Evolutionary conservation across 306 rosid species (phyloP), one percentile per base, ranked within the genome.

Genomic region (Cicer chorassanicum): DNA sequence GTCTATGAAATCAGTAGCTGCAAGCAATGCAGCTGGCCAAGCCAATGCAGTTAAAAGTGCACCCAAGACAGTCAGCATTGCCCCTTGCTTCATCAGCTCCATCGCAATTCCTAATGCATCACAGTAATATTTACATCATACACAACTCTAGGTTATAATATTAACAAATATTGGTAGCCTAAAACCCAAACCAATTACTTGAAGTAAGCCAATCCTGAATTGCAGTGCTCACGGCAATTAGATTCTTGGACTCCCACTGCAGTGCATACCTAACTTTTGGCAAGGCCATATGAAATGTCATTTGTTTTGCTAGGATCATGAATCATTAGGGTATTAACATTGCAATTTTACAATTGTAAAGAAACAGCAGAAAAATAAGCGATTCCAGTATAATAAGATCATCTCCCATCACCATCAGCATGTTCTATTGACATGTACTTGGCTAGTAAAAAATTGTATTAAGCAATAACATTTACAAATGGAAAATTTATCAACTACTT

Each of bases 191-290:
- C 44, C 39, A 76, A 79, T 76, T 85, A 85, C 92, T 74, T 79
- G 92, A 88, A 67, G 88, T 87, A 72, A 87, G 87, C 91, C 89
- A 85, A 68, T 89, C 89, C 79, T 80, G 89, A 73, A 87, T 81
- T 70, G 91, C 88, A 71, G 89, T 80, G 88, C 87, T 87, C 81
- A 89, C 85, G 60, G 91, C 84, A 77, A 82, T 51, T 70, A 87
- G 69, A 82, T 85, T 76, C 87, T 89, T 76, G 57, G 88, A 87
- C 77, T 85, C 88, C 89, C 91, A 89, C 81, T 73, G 80, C 62
- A 89, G 82, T 19, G 77, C 87, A 80, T 89, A 87, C 89, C 93
- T 87, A 80, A 65, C 78, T 79, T 84, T 85, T 61, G 59, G 66
- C 70, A 84, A 79, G 75, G 64, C 56, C 85, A 83, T 71, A 50